These are phyloP conservation scores for Alternaria viburni DNA, from an alignment of 2,329 filamentous ascomycete genomes.

Conservation along the genomic window DNA sequence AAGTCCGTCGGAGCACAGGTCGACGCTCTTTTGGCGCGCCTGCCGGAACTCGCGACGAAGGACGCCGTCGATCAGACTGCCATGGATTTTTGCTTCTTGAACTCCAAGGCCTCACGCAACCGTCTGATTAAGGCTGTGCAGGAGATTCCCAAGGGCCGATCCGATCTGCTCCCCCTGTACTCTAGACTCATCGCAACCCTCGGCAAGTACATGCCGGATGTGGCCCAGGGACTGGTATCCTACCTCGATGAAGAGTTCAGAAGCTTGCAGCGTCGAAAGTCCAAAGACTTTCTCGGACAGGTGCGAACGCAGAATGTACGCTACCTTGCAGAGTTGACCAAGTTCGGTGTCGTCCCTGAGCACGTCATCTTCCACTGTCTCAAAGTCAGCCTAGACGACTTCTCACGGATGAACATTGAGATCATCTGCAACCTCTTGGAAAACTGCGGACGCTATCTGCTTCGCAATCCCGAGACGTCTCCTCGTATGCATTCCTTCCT, in stretches of 20 bases:
- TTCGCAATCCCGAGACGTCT: slow-evolving; percentile 90
- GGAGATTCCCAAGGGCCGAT: slow-evolving; percentile 91
- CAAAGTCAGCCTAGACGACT: slow-evolving; percentile 96
- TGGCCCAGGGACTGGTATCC: slow-evolving; percentile 88
- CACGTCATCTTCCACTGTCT: slow-evolving; percentile 99
- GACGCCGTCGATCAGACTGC: slow-evolving; percentile 91
- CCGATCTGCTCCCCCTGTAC: slow-evolving; percentile 88
- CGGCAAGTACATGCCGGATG: slow-evolving; percentile 90
- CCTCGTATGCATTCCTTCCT: slow-evolving; percentile 93
- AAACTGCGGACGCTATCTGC: slow-evolving; percentile 92
- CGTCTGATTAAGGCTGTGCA: slow-evolving; percentile 90
- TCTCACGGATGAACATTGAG: slow-evolving; percentile 98
- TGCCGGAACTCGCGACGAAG: slow-evolving; percentile 92
- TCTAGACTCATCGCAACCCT: slow-evolving; percentile 92
- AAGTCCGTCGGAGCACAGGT: slow-evolving; percentile 98
- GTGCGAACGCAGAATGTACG: slow-evolving; percentile 93
- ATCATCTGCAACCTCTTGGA: slow-evolving; percentile 96
- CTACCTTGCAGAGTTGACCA: slow-evolving; percentile 96
- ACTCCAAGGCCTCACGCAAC: slow-evolving; percentile 97
- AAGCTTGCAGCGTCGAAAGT: slow-evolving; percentile 93
- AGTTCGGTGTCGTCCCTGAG: slow-evolving; percentile 96
- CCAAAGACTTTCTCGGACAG: slow-evolving; percentile 95
- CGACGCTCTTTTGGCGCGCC: slow-evolving; percentile 81
- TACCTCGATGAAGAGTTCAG: slow-evolving; percentile 97
- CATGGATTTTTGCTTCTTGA: slow-evolving; percentile 96